Conservation (phyloP, 2,329 filamentous ascomycete genomes). For the Verticillium klebahnii region DNA sequence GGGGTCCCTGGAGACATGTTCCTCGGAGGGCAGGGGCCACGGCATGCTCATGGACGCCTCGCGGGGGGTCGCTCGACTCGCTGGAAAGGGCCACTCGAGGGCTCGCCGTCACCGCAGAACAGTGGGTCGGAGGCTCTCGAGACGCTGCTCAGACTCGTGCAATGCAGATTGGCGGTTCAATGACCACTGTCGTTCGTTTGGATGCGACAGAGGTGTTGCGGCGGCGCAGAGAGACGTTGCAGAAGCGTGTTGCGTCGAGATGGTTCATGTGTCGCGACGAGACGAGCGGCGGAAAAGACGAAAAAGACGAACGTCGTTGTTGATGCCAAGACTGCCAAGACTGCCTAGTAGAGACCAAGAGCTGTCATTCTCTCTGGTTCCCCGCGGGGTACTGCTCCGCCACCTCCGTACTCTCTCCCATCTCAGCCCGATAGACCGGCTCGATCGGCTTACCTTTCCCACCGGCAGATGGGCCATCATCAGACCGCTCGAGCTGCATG, state of each 20-base stretch:
- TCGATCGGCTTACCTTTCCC: not conserved
- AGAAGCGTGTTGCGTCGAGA: not conserved
- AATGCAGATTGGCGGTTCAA: not conserved
- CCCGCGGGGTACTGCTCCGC: not conserved
- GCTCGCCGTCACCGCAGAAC: not conserved
- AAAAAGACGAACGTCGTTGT: not conserved
- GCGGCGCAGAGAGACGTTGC: not conserved
- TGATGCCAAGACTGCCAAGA: not conserved
- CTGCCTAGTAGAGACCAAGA: not conserved
- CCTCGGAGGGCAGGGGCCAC: not conserved
- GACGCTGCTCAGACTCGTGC: not conserved
- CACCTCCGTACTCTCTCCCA: not conserved
- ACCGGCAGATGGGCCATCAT: not conserved
- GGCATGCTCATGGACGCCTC: not conserved
- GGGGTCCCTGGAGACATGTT: not conserved
- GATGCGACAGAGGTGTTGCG: not conserved
- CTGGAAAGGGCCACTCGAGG: not conserved
- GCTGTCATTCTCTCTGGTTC: not conserved
- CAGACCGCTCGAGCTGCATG: not conserved
- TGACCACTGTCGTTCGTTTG: not conserved
- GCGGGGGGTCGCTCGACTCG: not conserved
- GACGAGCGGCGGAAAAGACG: not conserved
- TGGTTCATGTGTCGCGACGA: not conserved
- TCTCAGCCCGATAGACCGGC: not conserved
- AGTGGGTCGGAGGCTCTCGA: not conserved